Percentiles rank a stretch among this genome's conserved stretches.
These are phyloP conservation scores for Camellia japonica DNA, from an alignment of 148 eudicot genomes.

Conservation along the genomic window DNA sequence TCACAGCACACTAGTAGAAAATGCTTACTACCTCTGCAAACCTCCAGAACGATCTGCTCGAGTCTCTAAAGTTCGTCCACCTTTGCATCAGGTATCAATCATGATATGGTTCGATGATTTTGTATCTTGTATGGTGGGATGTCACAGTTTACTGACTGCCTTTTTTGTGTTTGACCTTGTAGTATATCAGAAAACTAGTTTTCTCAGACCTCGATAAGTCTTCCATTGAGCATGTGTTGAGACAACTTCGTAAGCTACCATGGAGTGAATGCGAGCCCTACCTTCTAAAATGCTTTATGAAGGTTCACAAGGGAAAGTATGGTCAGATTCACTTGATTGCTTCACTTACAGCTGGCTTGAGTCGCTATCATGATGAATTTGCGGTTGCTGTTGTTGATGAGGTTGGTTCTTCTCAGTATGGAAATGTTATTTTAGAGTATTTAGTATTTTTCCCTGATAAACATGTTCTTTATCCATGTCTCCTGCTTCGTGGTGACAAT, in stretches of 20 bases:
- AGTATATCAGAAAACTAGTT: constrained; percentile 91
- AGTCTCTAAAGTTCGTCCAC: constrained; percentile 89
- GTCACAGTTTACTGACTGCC: constrained; percentile 14
- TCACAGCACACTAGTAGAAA: constrained; percentile 95
- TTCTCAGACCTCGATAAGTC: constrained; percentile 93
- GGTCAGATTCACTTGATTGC: constrained; percentile 97
- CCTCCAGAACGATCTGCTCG: constrained; percentile 97
- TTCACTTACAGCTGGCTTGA: constrained; percentile 87
- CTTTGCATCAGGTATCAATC: constrained; percentile 83
- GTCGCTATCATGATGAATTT: constrained; percentile 93
- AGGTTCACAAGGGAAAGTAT: constrained; percentile 95
- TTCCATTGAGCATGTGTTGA: constrained; percentile 88
- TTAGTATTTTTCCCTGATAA: neutral
- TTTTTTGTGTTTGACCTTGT: constrained; percentile 34
- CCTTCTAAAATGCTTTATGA: constrained; percentile 86
- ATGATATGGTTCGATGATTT: neutral
- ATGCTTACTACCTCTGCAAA: constrained; percentile 96
- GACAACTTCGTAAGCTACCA: constrained; percentile 95
- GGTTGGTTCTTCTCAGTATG: constrained; percentile 41
- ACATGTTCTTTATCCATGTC: neutral
- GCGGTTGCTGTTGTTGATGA: constrained; percentile 97
- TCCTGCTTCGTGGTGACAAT: neutral
- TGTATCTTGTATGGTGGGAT: constrained; percentile 7
- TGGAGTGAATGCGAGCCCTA: constrained; percentile 91
- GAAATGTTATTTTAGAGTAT: neutral